phyloP scores from a whole-genome alignment of 225 moss, liverwort and hornwort species.

The Climacium dendroides region DNA sequence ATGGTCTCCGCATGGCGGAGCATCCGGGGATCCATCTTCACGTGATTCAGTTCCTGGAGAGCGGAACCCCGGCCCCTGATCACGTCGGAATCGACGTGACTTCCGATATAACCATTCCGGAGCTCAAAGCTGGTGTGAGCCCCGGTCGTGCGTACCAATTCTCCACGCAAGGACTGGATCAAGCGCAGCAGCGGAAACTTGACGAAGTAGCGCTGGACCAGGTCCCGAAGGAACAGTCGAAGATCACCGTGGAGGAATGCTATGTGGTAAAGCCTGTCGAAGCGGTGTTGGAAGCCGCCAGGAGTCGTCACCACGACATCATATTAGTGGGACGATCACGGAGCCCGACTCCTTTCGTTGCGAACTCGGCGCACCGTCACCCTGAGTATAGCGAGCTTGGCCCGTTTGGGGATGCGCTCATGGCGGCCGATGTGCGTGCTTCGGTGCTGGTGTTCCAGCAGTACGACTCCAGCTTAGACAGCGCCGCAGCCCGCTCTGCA shows the following conservation, averaged over 20 bases:
- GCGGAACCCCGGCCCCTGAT: background rate
- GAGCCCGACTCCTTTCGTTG: conserved; percentile 42
- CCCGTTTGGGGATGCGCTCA: conserved; percentile 59
- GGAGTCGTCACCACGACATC: conserved; percentile 20
- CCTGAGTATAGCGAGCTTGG: conserved; percentile 55
- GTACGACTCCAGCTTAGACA: conserved; percentile 18
- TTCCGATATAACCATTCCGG: background rate
- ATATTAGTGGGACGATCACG: conserved; percentile 58
- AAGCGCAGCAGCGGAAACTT: conserved; percentile 4
- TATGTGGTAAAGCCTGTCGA: conserved; percentile 19
- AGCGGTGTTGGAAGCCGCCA: conserved; percentile 15
- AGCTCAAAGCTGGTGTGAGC: background rate
- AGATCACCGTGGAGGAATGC: conserved; percentile 11
- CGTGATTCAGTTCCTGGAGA: conserved; percentile 18
- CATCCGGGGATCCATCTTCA: conserved; percentile 58
- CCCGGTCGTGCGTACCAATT: conserved; percentile 5
- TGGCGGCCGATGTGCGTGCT: conserved; percentile 23
- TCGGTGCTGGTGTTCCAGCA: conserved; percentile 84
- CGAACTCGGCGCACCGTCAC: background rate
- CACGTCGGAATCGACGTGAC: background rate
- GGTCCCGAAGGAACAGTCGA: background rate
- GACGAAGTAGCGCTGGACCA: conserved; percentile 15
- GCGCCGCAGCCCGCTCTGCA: background rate
- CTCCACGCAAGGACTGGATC: conserved; percentile 7
- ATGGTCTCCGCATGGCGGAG: conserved; percentile 57